A percentile compares a stretch with the other conserved stretches of the same genome.
Evolutionary conservation across 768 basidiomycete genomes (phyloP).

Genomic region (Podaxis rugospora): DNA sequence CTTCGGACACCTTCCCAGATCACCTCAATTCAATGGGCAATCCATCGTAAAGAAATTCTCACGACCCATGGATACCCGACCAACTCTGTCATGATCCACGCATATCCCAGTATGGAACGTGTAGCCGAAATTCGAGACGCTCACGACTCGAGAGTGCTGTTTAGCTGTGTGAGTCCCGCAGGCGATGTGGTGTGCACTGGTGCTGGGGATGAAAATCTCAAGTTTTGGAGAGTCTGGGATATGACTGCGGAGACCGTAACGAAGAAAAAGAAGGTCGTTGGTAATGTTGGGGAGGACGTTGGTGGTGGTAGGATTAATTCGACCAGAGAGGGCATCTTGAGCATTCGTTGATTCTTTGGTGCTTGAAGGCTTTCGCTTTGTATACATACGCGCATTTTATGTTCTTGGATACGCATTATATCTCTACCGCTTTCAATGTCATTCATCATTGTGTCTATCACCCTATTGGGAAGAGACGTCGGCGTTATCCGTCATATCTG

Average conservation of each 20-base stretch:
- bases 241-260: conserved; percentile 34
- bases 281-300: conserved; percentile 26
- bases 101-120: conserved; percentile 80
- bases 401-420: neutral
- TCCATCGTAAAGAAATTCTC: conserved; percentile 83
- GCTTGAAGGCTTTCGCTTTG: neutral
- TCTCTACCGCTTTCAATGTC: neutral
- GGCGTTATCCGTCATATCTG: neutral
- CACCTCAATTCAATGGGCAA: conserved; percentile 85
- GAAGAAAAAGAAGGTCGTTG: conserved; percentile 48
- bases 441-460: neutral
- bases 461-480: neutral
- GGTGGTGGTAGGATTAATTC: conserved; percentile 39
- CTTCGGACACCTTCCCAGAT: conserved; percentile 87
- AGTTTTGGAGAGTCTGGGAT: conserved; percentile 93
- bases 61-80: conserved; percentile 95
- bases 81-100: conserved; percentile 76
- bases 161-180: conserved; percentile 78
- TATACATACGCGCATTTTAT: neutral
- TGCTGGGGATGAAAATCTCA: conserved; percentile 93
- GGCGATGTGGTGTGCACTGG: conserved; percentile 92
- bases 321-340: conserved; percentile 46
- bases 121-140: conserved; percentile 86
- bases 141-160: conserved; percentile 88
- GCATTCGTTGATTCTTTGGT: conserved; percentile 29